Evolutionary conservation across 495 filamentous ascomycete species (phyloP), one percentile per base, ranked within the genome.

Genomic region (Penicillium herquei): DNA sequence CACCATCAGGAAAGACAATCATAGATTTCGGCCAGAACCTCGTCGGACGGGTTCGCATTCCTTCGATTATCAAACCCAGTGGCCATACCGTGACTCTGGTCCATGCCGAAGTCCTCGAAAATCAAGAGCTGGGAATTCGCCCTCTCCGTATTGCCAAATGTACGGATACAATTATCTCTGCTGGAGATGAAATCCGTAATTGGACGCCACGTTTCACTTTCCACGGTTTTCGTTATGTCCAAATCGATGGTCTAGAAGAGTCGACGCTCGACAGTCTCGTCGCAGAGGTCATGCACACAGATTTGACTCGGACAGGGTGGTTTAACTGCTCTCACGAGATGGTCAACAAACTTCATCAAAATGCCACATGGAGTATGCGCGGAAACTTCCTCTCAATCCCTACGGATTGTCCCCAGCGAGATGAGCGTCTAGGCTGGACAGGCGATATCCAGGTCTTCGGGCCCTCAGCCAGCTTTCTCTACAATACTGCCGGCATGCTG

Each of bases 1-100:
- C 71, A 9, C 74, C 76, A 3, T 65, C 69, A 1, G 77, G 78
- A 8, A 75, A 75, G 44, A 75, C 65, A 0, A 73, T 83, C 4
- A 48, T 84, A 6, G 81, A 84, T 55, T 83, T 82, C 55, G 80
- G 80, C 11, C 81, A 83, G 55, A 84, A 83, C 51, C 65, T 83
- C 10, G 81, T 82, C 5, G 81, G 80, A 4, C 71, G 70, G 44
- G 58, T 83, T n/a, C 61, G 61, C 6, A 58, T 79, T 17, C 62
- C 53, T n/a, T 66, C 58, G 0, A 65, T 76, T 5, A 43, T 57
- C 3, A 73, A 71, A 7, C 67, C 73, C 0, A 52, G 55, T 14
- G 73, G 72, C 9, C 40, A 52, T 5, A 51, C 14, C 9, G 50
- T 66, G 6, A 70, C 60, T 17, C 67, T 83, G 30, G 68, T 55